Base-by-base conservation (phyloP, 2,329 filamentous ascomycete genomes). In the Tolypocladium tundrense region DNA sequence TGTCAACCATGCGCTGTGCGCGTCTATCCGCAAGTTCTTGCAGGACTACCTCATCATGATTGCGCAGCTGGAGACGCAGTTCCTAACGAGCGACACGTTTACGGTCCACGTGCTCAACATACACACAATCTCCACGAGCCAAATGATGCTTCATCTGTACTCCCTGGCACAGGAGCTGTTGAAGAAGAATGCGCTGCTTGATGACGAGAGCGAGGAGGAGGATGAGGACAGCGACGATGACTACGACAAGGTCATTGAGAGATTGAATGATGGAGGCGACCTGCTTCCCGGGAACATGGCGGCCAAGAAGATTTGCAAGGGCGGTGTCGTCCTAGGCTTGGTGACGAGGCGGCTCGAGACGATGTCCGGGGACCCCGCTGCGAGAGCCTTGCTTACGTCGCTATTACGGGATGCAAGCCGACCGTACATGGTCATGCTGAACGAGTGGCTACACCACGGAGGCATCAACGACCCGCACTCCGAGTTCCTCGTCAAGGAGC, bases 401-500 rank as follows among this genome's bases (percentile, higher is more conserved):
- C 75, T 99, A 35, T 73, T 99, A 48, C 83, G 90, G 58, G 93
- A 97, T 71, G 88, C 93, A 1, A 97, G 92, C 67, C 84, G 88
- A 57, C 94, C 94, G 0, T 99, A 99, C 70, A 97, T 97, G 92
- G 82, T 83, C 48, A 99, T 99, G 94, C 77, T 99, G 60, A 99
- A 99, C 67, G 93, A 97, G 71, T 99, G 94, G 94, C 78, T 99
- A 19, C 94, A 99, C 68, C 93, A 96, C 68, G 94, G 94, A 43
- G 91, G 88, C 54, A 97, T 99, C 71, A 90, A 88, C 67, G 94
- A 99, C 70, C 91, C 92, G 0, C 93, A 97, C 70, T 84, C 87
- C 1, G 94, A 99, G 71, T 99, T 99, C 65, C 76, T 99, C 56
- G 87, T 99, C 68, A 95, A 95, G 68, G 94, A 97, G 71, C 91